A percentile compares a stretch with the other conserved stretches of the same genome.
Evolutionary conservation across 352 stramenopile genomes (phyloP).

Genomic region (Phytophthora podocarpi): DNA sequence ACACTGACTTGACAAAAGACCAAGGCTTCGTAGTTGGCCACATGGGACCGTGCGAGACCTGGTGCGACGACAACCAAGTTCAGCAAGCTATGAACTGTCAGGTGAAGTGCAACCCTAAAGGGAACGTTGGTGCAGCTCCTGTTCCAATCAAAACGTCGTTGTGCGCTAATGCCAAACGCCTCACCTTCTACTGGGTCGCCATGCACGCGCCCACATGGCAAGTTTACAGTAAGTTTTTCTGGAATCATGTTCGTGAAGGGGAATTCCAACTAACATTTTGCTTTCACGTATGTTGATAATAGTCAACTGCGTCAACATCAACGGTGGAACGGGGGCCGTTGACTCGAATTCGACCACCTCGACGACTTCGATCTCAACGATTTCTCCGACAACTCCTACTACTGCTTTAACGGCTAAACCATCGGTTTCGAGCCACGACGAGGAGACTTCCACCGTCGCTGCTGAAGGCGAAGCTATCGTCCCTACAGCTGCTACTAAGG

Average conservation of each 20-base stretch:
- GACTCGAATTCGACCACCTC: too few relatives aligned
- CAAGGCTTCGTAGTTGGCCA: slow-evolving; percentile 53
- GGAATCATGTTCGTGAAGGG: background rate
- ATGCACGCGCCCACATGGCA: slow-evolving; percentile 57
- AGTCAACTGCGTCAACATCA: slow-evolving; percentile 45
- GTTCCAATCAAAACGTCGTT: slow-evolving; percentile 45
- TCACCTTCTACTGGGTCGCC: slow-evolving; percentile 63
- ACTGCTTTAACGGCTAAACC: too few relatives aligned
- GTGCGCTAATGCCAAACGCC: slow-evolving; percentile 39
- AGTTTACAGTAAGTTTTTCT: slow-evolving; percentile 46
- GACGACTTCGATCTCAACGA: too few relatives aligned
- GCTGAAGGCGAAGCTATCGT: too few relatives aligned
- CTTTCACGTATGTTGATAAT: too few relatives aligned
- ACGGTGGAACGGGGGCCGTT: slow-evolving; percentile 11
- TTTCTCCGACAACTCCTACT: too few relatives aligned
- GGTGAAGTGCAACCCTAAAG: slow-evolving; percentile 33
- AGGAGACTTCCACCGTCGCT: too few relatives aligned
- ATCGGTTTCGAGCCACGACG: too few relatives aligned
- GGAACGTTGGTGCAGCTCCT: slow-evolving; percentile 30
- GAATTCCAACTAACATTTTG: slow-evolving; percentile 9
- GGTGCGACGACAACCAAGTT: slow-evolving; percentile 43
- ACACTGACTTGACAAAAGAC: slow-evolving; percentile 30
- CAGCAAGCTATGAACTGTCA: slow-evolving; percentile 47
- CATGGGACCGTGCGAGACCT: slow-evolving; percentile 50
- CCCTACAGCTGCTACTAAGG: too few relatives aligned